Evolutionary conservation across 331 rosid genomes (phyloP).

Genomic region (Prunus yedoensis): DNA sequence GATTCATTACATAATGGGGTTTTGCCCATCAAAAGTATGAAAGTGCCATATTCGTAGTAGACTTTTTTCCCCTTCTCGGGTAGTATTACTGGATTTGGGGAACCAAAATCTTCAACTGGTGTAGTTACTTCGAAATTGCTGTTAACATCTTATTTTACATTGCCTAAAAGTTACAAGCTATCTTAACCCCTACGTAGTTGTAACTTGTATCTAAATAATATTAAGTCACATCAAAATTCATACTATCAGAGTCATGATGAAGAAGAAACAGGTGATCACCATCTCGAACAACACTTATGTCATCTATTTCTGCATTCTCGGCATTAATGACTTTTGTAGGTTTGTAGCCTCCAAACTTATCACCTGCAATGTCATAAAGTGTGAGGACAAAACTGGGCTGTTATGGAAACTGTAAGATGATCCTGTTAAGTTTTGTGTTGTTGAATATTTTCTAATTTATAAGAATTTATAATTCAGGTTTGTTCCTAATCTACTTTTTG

Average conservation of each 20-base stretch:
- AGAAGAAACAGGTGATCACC: slow-evolving; percentile 69
- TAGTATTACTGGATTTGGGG: slow-evolving; percentile 22
- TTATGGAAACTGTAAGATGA: neutral
- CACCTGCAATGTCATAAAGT: slow-evolving; percentile 59
- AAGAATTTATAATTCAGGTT: slow-evolving; percentile 18
- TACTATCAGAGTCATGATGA: slow-evolving; percentile 27
- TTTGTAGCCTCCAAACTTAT: slow-evolving; percentile 58
- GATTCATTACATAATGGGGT: slow-evolving; percentile 16
- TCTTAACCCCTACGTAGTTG: slow-evolving; percentile 16
- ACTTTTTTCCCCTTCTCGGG: slow-evolving; percentile 26
- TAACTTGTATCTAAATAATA: neutral
- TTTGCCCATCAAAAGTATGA: slow-evolving; percentile 25
- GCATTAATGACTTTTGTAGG: slow-evolving; percentile 48
- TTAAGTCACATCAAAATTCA: slow-evolving; percentile 27
- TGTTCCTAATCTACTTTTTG: slow-evolving; percentile 4
- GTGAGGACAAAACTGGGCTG: slow-evolving; percentile 3
- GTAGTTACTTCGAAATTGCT: slow-evolving; percentile 16
- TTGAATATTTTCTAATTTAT: neutral
- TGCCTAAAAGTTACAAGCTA: slow-evolving; percentile 36
- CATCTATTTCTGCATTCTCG: slow-evolving; percentile 81
- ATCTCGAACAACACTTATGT: slow-evolving; percentile 63
- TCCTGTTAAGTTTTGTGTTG: neutral
- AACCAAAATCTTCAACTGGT: slow-evolving; percentile 1
- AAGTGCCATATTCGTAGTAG: slow-evolving; percentile 35
- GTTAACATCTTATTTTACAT: slow-evolving; percentile 24